These are phyloP conservation scores for Cucumis melo DNA, from an alignment of 306 rosid species.

Conservation along the genomic window DNA sequence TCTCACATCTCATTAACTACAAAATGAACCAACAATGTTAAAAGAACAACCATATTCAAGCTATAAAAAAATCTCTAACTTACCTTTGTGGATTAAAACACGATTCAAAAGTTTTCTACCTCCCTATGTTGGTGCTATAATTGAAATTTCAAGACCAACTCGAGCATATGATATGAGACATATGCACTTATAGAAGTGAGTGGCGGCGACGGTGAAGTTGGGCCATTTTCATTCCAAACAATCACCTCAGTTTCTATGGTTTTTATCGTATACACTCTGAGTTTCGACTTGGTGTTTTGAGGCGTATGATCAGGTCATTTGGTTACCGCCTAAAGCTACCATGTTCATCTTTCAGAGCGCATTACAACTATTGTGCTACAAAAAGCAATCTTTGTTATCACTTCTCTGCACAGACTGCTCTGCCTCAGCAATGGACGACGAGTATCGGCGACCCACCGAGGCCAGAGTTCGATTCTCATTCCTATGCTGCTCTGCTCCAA, in stretches of 20 bases:
- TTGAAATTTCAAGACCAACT: too few species aligned
- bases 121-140: too few species aligned
- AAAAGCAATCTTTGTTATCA: background rate
- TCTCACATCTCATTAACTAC: too few species aligned
- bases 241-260: background rate
- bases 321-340: slow-evolving; percentile 1
- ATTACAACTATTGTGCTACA: background rate
- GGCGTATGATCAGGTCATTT: slow-evolving; percentile 17
- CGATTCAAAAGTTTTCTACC: too few species aligned
- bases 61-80: too few species aligned
- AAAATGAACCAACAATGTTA: too few species aligned
- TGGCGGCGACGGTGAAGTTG: background rate
- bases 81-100: too few species aligned
- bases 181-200: too few species aligned
- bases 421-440: slow-evolving; percentile 1
- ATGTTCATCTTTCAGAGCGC: background rate
- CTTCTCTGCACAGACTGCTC: slow-evolving; percentile 5
- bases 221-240: background rate
- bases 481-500: slow-evolving; percentile 22
- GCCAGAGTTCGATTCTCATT: slow-evolving; percentile 21
- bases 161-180: too few species aligned
- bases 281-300: background rate
- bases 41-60: too few species aligned
- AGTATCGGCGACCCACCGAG: background rate
- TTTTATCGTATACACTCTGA: background rate